A percentile compares a stretch with the other conserved stretches of the same genome.
These are phyloP conservation scores for Millerozyma acaciae DNA, from an alignment of 805 yeast species.

Conservation along the genomic window DNA sequence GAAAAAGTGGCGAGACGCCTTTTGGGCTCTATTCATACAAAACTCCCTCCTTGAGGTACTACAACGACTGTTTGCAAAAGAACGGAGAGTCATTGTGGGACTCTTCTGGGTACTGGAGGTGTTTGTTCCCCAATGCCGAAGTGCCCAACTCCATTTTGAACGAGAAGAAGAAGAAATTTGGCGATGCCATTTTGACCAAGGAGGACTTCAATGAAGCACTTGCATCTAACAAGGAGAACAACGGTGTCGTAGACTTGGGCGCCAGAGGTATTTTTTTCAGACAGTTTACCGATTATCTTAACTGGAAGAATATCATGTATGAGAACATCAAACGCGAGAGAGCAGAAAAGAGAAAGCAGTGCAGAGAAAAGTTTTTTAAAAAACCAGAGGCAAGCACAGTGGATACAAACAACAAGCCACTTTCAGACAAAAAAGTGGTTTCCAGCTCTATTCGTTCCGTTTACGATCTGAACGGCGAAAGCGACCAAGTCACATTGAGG, in stretches of 20 bases:
- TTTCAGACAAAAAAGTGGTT: slow-evolving; percentile 13
- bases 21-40: slow-evolving; percentile 51
- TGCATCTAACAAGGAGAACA: slow-evolving; percentile 5
- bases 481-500: slow-evolving; percentile 25
- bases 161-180: slow-evolving; percentile 20
- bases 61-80: slow-evolving; percentile 56
- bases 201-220: slow-evolving; percentile 52
- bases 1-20: slow-evolving; percentile 24
- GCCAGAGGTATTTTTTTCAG: slow-evolving; percentile 58
- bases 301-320: slow-evolving; percentile 61
- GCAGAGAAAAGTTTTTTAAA: slow-evolving; percentile 1
- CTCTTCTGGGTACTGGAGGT: slow-evolving; percentile 81
- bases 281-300: slow-evolving; percentile 59
- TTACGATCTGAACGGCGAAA: slow-evolving; percentile 22
- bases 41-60: slow-evolving; percentile 56
- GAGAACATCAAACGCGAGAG: slow-evolving; percentile 40
- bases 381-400: background rate
- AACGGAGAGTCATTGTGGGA: slow-evolving; percentile 84
- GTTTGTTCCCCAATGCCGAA: slow-evolving; percentile 66
- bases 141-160: slow-evolving; percentile 29
- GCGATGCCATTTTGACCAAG: slow-evolving; percentile 40
- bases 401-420: background rate
- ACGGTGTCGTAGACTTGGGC: slow-evolving; percentile 34
- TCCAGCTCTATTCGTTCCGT: slow-evolving; percentile 25
- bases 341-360: slow-evolving; percentile 9